Evolutionary conservation across 2,329 filamentous ascomycete species (phyloP), one percentile per base, ranked within the genome.

Genomic region (Colletotrichum incanum): DNA sequence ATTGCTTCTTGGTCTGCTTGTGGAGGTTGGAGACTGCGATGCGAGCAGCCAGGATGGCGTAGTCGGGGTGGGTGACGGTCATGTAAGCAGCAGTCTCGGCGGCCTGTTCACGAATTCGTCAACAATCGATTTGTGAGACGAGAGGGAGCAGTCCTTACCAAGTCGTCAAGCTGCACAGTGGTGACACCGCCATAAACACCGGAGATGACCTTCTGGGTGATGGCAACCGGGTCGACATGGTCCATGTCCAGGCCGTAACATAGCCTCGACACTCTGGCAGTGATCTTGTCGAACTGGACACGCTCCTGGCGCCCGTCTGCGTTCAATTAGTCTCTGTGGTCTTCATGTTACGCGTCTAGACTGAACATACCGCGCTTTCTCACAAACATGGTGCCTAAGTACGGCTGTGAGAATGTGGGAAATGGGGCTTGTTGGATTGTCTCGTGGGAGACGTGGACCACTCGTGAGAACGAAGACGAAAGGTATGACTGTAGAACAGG

Each of bases 1-100:
- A 99, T 82, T 98, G 96, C 89, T 99, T 99, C 91, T 98, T 98
- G 76, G 96, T 99, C 89, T 99, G 96, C 87, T 99, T 99, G 92
- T 99, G 96, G 72, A 99, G 93, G 87, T 99, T 99, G 80, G 96
- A 99, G 67, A 99, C 96, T 77, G 96, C 96, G 81, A 99, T 98
- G 86, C 96, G 95, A 76, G 96, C 96, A 76, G 96, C 96, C 72
- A 99, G 94, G 82, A 98, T 97, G 82, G 96, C 96, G 83, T 99
- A 99, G 86, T 99, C 96, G 79, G 96, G 96, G 84, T 99, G 96
- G 74, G 96, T 99, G 78, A 98, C 96, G 73, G 96, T 99, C 96
- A 99, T 99, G 88, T 99, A 99, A 71, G 96, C 96, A 78, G 96
- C 96, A 79, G 96, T 99, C 87, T 99, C 96, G 79, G 96, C 96